phyloP scores from a whole-genome alignment of 257 asterid species.

The Nicotiana paniculata region DNA sequence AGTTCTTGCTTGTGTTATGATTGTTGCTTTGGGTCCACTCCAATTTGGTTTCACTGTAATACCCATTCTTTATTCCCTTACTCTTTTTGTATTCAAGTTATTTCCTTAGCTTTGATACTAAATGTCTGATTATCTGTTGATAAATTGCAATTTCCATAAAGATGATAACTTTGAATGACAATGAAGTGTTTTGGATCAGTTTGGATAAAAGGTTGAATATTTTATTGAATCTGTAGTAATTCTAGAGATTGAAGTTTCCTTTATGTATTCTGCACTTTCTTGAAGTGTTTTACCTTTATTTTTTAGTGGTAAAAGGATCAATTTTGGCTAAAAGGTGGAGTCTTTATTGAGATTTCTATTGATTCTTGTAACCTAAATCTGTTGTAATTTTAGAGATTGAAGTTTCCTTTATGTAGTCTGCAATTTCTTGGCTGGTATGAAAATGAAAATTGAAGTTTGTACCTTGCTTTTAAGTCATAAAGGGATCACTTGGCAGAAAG shows the following conservation, averaged over 20 bases:
- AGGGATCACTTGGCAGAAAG: not conserved
- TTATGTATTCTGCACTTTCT: not conserved
- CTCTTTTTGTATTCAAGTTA: not conserved
- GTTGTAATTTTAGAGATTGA: not conserved
- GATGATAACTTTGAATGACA: not conserved
- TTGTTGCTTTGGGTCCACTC: conserved; percentile 85
- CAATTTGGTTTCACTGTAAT: conserved; percentile 92
- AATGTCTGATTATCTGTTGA: not conserved
- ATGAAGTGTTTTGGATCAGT: not conserved
- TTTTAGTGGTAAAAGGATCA: not conserved
- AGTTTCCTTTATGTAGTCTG: not conserved
- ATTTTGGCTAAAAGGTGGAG: not conserved
- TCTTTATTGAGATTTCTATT: not conserved
- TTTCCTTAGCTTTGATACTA: not conserved
- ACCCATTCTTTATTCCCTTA: not conserved
- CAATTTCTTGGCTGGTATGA: not conserved
- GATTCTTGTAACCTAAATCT: not conserved
- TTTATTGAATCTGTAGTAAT: not conserved
- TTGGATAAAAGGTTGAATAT: not conserved
- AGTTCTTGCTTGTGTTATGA: conserved; percentile 80
- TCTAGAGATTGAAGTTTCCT: not conserved
- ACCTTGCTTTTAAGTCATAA: not conserved
- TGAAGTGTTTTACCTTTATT: no score
- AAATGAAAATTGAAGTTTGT: not conserved
- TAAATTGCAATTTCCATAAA: not conserved